Conservation (phyloP, 352 stramenopile species). For the Phytophthora fragariaefolia region DNA sequence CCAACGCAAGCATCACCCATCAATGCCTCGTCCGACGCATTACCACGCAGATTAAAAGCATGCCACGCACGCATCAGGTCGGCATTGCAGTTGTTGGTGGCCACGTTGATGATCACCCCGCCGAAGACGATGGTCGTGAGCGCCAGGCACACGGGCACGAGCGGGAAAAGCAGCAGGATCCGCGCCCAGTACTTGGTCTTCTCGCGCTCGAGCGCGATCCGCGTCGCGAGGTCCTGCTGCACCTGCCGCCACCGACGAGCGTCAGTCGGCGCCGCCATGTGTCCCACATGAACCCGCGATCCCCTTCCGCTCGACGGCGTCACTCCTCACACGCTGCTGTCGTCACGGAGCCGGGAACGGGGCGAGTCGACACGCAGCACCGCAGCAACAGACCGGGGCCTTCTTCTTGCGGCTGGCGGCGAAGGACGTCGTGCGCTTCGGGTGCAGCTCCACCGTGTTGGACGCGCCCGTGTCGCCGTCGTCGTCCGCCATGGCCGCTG, state of each 20-base stretch:
- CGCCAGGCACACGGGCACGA: slow-evolving; percentile 62
- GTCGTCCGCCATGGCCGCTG: neutral
- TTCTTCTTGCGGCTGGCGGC: slow-evolving; percentile 55
- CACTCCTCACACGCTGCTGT: slow-evolving; percentile 1
- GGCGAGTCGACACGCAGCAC: neutral
- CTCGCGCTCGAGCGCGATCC: slow-evolving; percentile 60
- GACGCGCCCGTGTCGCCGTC: neutral
- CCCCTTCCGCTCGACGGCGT: neutral
- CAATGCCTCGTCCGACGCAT: slow-evolving; percentile 3
- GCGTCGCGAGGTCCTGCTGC: slow-evolving; percentile 53
- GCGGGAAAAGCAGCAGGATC: slow-evolving; percentile 69
- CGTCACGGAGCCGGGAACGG: neutral
- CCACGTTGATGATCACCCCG: slow-evolving; percentile 77
- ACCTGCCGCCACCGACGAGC: slow-evolving; percentile 31
- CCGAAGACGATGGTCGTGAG: slow-evolving; percentile 68
- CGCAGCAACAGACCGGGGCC: slow-evolving; percentile 23
- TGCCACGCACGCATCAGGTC: slow-evolving; percentile 61
- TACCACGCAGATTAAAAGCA: slow-evolving; percentile 2
- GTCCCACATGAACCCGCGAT: neutral
- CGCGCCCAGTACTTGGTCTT: slow-evolving; percentile 78
- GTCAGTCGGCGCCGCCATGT: slow-evolving; percentile 4
- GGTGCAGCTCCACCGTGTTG: slow-evolving; percentile 50
- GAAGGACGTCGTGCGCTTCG: slow-evolving; percentile 75
- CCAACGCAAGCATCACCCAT: slow-evolving; percentile 12
- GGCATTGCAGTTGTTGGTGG: slow-evolving; percentile 69